These are phyloP conservation scores for Boletus chippewaensis DNA, from an alignment of 1,284 basidiomycete species.

Conservation along the genomic window DNA sequence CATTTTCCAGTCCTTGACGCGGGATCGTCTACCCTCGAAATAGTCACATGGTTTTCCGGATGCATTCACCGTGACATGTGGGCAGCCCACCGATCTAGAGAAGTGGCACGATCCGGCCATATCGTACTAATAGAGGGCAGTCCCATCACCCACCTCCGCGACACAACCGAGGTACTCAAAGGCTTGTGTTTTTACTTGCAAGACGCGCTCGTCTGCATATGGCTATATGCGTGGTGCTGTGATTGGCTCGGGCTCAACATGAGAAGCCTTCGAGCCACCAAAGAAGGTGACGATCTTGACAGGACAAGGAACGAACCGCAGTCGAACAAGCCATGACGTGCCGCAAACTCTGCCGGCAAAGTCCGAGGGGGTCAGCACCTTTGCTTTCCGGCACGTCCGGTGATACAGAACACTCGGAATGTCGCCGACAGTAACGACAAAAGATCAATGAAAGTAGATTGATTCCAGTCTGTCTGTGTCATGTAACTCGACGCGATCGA, in stretches of 20 bases:
- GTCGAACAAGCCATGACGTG: constrained; percentile 15
- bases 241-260: constrained; percentile 10
- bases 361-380: constrained; percentile 3
- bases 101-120: constrained; percentile 5
- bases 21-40: constrained; percentile 11
- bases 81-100: constrained; percentile 18
- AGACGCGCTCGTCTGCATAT: constrained; percentile 1
- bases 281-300: constrained; percentile 25
- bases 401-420: not conserved
- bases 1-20: constrained; percentile 6
- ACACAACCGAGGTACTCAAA: not conserved
- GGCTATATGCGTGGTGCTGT: constrained; percentile 6
- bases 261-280: constrained; percentile 11
- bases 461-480: too few relatives aligned
- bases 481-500: not conserved
- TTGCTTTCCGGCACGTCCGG: not conserved
- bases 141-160: not conserved
- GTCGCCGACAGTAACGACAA: not conserved
- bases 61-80: constrained; percentile 6
- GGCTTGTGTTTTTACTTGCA: too few relatives aligned
- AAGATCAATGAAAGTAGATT: constrained; percentile 9
- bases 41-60: constrained; percentile 17
- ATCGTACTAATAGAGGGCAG: not conserved
- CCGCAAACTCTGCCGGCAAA: constrained; percentile 11
- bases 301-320: constrained; percentile 12